phyloP scores from a whole-genome alignment of 306 rosid genomes.

The Medicago arabica region DNA sequence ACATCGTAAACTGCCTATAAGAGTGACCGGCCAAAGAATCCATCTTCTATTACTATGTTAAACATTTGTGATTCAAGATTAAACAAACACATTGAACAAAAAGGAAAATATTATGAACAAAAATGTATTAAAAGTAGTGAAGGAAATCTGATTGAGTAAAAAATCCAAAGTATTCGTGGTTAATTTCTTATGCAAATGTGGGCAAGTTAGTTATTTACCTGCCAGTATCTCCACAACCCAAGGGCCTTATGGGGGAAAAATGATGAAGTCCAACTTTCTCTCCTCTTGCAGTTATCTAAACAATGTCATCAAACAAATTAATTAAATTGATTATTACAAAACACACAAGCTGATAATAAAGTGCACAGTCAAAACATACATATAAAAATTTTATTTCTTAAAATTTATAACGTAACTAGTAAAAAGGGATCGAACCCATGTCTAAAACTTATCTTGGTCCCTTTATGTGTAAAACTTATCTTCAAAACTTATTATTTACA shows the following conservation, averaged over 20 bases:
- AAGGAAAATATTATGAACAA: slow-evolving; percentile 6
- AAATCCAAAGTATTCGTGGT: background rate
- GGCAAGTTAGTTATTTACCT: slow-evolving; percentile 53
- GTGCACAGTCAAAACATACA: too few species aligned
- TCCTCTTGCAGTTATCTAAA: slow-evolving; percentile 67
- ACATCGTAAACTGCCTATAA: background rate
- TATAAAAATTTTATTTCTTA: too few species aligned
- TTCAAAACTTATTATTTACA: too few species aligned
- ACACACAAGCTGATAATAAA: too few species aligned
- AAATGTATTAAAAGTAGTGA: background rate
- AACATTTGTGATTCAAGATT: slow-evolving; percentile 1
- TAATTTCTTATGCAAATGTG: background rate
- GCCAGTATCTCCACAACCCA: slow-evolving; percentile 98
- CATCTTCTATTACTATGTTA: background rate
- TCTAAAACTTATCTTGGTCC: too few species aligned
- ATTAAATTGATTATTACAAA: slow-evolving; percentile 9
- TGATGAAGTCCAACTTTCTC: slow-evolving; percentile 78
- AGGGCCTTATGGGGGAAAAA: slow-evolving; percentile 79
- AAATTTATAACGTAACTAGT: too few species aligned
- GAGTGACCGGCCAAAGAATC: background rate
- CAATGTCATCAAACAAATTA: slow-evolving; percentile 27
- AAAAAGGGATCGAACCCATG: too few species aligned
- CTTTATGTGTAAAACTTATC: too few species aligned
- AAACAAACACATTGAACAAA: slow-evolving; percentile 20
- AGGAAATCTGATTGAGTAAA: too few species aligned